Conservation (phyloP, 768 basidiomycete species). For the Serendipita sp. region DNA sequence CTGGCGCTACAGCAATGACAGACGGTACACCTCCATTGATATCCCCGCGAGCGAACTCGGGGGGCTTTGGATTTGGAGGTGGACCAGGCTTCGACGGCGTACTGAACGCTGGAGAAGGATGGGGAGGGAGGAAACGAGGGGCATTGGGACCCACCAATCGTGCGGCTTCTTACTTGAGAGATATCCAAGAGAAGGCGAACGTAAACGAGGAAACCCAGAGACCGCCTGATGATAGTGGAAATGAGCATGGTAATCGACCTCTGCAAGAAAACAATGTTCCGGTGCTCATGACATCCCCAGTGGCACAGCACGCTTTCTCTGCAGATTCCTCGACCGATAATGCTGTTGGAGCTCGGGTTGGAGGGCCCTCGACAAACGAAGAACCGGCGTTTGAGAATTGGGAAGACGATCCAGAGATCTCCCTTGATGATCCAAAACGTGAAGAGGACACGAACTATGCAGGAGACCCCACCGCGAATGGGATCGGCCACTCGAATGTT, state of each 20-base stretch:
- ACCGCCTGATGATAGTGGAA: neutral
- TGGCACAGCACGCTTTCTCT: too few relatives aligned
- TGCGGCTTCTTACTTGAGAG: neutral
- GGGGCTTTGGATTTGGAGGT: neutral
- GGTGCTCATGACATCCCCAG: too few relatives aligned
- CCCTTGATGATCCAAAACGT: neutral
- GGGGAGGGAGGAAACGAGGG: neutral
- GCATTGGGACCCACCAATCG: neutral
- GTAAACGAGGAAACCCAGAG: neutral
- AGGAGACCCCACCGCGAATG: neutral
- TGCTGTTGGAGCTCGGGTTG: neutral
- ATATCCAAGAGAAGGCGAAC: neutral
- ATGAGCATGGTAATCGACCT: too few relatives aligned
- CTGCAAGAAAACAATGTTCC: too few relatives aligned
- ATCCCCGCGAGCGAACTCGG: neutral
- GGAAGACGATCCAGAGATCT: constrained; percentile 4
- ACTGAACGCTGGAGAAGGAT: neutral
- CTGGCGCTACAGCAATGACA: neutral
- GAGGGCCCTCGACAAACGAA: neutral
- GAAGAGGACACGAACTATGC: neutral
- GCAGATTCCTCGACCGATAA: too few relatives aligned
- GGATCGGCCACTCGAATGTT: neutral
- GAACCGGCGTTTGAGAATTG: constrained; percentile 6
- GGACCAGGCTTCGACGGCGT: constrained; percentile 1
- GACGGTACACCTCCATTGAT: neutral